Percentiles rank a stretch among this genome's conserved stretches.
Evolutionary conservation across 306 rosid genomes (phyloP).

Genomic region (Ziziphus jujuba): DNA sequence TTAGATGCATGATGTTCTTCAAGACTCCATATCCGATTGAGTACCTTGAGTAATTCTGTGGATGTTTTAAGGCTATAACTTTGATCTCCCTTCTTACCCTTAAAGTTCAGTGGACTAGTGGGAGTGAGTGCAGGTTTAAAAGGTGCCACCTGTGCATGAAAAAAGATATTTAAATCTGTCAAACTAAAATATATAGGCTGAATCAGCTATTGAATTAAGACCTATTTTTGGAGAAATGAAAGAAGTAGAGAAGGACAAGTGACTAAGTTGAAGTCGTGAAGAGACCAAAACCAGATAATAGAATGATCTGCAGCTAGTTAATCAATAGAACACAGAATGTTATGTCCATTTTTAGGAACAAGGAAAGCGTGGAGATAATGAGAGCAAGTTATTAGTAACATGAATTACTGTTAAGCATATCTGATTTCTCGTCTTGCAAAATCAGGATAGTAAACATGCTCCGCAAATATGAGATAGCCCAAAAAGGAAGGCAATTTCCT

Average conservation of each 20-base stretch:
- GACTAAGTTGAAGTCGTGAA: too few relatives aligned
- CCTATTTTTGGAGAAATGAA: neutral
- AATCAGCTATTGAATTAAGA: neutral
- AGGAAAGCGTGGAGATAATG: too few relatives aligned
- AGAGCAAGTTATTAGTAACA: too few relatives aligned
- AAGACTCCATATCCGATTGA: slow-evolving; percentile 66
- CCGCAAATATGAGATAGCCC: too few relatives aligned
- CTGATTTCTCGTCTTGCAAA: too few relatives aligned
- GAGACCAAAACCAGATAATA: too few relatives aligned
- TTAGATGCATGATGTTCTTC: slow-evolving; percentile 69
- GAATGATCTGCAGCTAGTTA: too few relatives aligned
- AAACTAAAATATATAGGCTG: slow-evolving; percentile 5
- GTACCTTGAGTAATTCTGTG: slow-evolving; percentile 52
- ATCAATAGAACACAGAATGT: too few relatives aligned
- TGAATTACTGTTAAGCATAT: too few relatives aligned
- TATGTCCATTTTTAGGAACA: too few relatives aligned
- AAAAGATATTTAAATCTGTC: slow-evolving; percentile 21
- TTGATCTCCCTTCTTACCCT: slow-evolving; percentile 41
- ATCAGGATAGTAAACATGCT: too few relatives aligned
- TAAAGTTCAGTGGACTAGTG: slow-evolving; percentile 39
- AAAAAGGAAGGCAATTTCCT: too few relatives aligned
- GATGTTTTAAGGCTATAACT: slow-evolving; percentile 42
- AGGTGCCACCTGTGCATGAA: slow-evolving; percentile 43
- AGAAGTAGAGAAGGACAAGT: slow-evolving; percentile 6
- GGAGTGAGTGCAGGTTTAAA: slow-evolving; percentile 42